Evolutionary conservation across 345 rosid genomes (phyloP).

Genomic region (Salix dunnii): DNA sequence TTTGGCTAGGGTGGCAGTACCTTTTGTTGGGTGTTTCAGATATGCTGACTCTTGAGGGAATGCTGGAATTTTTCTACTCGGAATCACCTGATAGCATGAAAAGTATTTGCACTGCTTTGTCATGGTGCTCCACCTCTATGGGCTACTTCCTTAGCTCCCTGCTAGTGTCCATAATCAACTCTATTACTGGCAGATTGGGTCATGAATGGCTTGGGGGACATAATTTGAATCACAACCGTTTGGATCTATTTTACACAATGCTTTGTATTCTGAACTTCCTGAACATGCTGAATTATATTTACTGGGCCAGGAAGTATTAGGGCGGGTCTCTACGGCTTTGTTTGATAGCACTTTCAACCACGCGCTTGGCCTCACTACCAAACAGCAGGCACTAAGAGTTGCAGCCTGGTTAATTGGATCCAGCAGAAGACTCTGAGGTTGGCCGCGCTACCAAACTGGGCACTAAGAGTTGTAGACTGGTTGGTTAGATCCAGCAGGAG

Average conservation of each 20-base stretch:
- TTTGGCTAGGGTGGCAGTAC: constrained; percentile 54
- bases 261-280: constrained; percentile 47
- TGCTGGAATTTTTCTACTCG: constrained; percentile 63
- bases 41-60: constrained; percentile 56
- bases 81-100: constrained; percentile 51
- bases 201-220: constrained; percentile 45
- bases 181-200: constrained; percentile 28
- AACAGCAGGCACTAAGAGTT: too few species aligned
- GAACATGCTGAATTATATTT: constrained; percentile 37
- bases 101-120: constrained; percentile 47
- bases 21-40: constrained; percentile 49
- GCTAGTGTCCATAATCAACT: constrained; percentile 35
- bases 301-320: constrained; percentile 33
- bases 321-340: too few species aligned
- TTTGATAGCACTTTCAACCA: too few species aligned
- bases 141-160: constrained; percentile 54
- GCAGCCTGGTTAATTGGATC: too few species aligned
- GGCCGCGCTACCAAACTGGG: too few species aligned
- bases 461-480: too few species aligned
- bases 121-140: constrained; percentile 55
- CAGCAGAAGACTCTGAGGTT: too few species aligned
- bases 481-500: too few species aligned
- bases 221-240: constrained; percentile 34
- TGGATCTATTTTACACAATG: constrained; percentile 46
- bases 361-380: too few species aligned